A percentile compares a stretch with the other conserved stretches of the same genome.
Evolutionary conservation across 169 alveolate species (phyloP).

Genomic region (Eimeria tenella): DNA sequence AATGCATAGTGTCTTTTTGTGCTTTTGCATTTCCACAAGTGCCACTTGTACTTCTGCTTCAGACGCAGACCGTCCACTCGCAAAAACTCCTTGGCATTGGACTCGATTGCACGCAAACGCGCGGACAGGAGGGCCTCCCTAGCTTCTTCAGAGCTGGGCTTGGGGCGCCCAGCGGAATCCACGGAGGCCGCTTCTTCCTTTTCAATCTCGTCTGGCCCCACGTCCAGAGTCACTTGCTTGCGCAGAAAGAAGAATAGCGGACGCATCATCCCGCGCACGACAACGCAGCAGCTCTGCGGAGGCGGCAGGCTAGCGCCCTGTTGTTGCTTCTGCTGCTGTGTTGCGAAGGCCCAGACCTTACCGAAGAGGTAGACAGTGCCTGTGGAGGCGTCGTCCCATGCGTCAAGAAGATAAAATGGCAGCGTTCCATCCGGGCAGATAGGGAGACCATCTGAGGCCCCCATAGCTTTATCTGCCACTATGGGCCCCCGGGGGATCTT

Average conservation of each 20-base stretch:
- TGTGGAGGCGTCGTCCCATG: constrained; percentile 68
- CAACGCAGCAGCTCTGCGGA: constrained; percentile 78
- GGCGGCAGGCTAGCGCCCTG: background rate
- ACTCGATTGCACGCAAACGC: background rate
- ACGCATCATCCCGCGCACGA: constrained; percentile 77
- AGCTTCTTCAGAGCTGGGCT: background rate
- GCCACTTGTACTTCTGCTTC: constrained; percentile 55
- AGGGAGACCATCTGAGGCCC: constrained; percentile 46
- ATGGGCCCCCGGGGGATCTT: constrained; percentile 6
- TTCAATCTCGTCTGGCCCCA: background rate
- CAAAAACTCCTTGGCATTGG: constrained; percentile 14
- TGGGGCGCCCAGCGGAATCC: background rate
- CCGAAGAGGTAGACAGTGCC: constrained; percentile 78
- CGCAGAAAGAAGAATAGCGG: constrained; percentile 70
- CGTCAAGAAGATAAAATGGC: constrained; percentile 77
- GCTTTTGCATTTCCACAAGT: constrained; percentile 33
- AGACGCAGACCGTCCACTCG: constrained; percentile 42
- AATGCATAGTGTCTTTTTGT: constrained; percentile 73
- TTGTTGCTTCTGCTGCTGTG: background rate
- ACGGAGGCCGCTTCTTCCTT: background rate
- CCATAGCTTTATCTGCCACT: background rate
- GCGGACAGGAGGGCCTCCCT: constrained; percentile 15
- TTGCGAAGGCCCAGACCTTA: constrained; percentile 51
- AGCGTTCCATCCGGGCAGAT: constrained; percentile 53
- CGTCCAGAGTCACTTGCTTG: constrained; percentile 36